Evolutionary conservation across 345 rosid genomes (phyloP).

Genomic region (Melaleuca alternifolia): DNA sequence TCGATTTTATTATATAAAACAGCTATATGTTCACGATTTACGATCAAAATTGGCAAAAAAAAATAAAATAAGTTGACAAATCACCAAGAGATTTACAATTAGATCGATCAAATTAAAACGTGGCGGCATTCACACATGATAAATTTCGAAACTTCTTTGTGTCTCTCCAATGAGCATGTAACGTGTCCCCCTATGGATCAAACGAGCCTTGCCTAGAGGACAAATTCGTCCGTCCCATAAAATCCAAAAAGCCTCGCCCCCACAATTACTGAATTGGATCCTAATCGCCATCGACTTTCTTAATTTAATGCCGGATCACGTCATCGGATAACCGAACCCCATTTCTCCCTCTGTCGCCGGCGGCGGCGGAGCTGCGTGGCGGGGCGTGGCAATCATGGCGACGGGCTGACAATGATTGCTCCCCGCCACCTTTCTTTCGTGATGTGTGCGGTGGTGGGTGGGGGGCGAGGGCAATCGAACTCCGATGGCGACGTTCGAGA

Average conservation of each 20-base stretch:
- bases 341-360: neutral
- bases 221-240: neutral
- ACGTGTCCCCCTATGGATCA: neutral
- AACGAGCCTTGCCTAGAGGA: neutral
- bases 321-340: neutral
- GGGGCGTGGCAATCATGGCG: neutral
- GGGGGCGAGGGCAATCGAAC: neutral
- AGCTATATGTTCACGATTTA: too few relatives aligned
- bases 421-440: neutral
- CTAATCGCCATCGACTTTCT: neutral
- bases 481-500: neutral
- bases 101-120: accelerated
- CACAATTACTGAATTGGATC: neutral
- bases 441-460: too few relatives aligned
- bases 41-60: neutral
- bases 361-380: neutral
- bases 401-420: neutral
- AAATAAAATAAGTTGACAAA: neutral
- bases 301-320: neutral
- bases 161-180: neutral
- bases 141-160: accelerated
- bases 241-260: neutral
- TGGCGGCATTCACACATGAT: neutral
- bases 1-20: too few relatives aligned
- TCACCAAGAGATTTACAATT: neutral